Conservation (phyloP, 768 basidiomycete species). For the Leccinum variicolor region DNA sequence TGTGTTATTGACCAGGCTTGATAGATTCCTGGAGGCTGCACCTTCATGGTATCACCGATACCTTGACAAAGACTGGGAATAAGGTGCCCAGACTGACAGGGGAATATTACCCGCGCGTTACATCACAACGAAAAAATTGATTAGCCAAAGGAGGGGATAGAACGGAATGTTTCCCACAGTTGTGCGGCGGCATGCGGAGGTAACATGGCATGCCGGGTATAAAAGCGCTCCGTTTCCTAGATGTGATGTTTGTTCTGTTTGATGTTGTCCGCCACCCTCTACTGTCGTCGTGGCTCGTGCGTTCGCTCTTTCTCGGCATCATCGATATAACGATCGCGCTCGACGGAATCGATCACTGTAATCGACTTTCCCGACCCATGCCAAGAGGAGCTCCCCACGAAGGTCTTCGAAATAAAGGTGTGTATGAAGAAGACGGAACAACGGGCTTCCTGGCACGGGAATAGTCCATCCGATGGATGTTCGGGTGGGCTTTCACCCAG, state of each 20-base stretch:
- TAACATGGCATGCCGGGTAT: conserved; percentile 3
- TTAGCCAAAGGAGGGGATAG: neutral
- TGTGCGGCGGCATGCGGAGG: neutral
- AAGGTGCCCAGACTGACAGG: neutral
- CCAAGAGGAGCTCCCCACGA: neutral
- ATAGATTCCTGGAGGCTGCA: neutral
- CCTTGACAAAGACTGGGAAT: neutral
- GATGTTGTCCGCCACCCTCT: neutral
- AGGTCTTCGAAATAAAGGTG: neutral
- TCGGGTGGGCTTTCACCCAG: too few relatives aligned
- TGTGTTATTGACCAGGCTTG: neutral
- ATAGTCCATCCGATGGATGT: too few relatives aligned
- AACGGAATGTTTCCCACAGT: conserved; percentile 4
- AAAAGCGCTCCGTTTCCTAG: neutral
- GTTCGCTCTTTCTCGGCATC: neutral
- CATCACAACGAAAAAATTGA: neutral
- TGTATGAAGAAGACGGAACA: neutral
- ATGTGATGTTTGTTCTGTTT: neutral
- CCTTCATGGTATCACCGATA: neutral
- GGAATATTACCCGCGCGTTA: neutral
- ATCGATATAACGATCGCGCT: neutral
- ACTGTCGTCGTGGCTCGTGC: neutral
- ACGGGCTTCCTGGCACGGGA: too few relatives aligned
- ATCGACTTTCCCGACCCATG: neutral
- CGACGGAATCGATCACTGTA: neutral